Evolutionary conservation across 2,329 filamentous ascomycete species (phyloP), one percentile per base, ranked within the genome.

Genomic region (Monilinia vaccinii-corymbosi): DNA sequence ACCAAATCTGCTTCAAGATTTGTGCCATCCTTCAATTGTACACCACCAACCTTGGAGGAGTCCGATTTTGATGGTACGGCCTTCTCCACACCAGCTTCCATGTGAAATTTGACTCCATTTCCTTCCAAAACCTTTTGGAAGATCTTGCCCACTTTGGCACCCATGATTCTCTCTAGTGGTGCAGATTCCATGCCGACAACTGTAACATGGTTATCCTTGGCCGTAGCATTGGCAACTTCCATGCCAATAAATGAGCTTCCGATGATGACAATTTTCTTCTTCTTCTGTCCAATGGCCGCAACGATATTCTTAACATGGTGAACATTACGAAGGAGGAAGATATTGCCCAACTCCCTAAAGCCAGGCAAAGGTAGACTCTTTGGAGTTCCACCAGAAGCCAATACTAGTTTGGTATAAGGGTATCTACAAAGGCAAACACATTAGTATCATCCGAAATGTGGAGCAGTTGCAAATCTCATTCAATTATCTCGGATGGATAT

Each of bases 221-320:
- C 76, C 0, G 88, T 86, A 0, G 95, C 87, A 64, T 92, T 94
- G 63, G 89, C 93, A n/a, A 95, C 83, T 74, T 99, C 94, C 89
- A 99, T 95, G 45, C 94, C 94, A 70, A 99, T 99, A 74, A 99
- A 99, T 0, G 91, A 96, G 61, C 88, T 93, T 45, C 94, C 94
- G 58, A 99, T 80, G 16, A 99, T 80, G 50, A 96, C 91, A 66
- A 99, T 85, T 74, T 96, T 97, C 80, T 96, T 97, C 61, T 84
- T 85, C 71, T 89, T 87, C 47, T 89, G 83, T 34, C 91, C 91
- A 50, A 96, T 88, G 8, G 91, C 90, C 1, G 78, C 80, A 31
- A 91, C 79, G 65, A 99, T 97, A 61, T 79, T 80, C 72, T 92
- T 84, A 0, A 86, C 83, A 70, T 97, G 86, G 46, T 86, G 80